phyloP scores from a whole-genome alignment of 306 rosid genomes.

The Purshia tridentata region DNA sequence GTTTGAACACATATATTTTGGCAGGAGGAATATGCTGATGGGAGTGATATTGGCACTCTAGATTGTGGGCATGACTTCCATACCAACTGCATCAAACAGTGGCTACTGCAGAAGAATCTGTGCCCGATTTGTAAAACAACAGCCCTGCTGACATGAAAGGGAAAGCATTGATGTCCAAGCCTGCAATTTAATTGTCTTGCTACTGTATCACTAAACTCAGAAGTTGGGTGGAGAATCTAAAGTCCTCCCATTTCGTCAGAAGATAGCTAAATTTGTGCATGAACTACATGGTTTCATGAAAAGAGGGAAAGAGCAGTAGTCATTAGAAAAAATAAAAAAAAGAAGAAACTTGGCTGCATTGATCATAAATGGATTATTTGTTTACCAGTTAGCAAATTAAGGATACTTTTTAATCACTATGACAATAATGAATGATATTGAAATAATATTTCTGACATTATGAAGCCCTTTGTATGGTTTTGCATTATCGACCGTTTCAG shows the following conservation, averaged over 20 bases:
- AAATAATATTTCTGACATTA: constrained; percentile 10
- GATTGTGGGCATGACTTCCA: constrained; percentile 94
- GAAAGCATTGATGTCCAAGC: constrained; percentile 24
- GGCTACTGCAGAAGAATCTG: constrained; percentile 81
- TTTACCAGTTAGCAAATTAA: neutral
- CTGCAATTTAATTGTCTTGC: constrained; percentile 28
- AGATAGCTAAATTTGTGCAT: constrained; percentile 12
- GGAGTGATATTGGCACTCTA: constrained; percentile 63
- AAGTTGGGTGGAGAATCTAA: constrained; percentile 19
- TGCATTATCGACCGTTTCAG: neutral
- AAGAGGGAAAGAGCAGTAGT: neutral
- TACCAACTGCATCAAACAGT: constrained; percentile 71
- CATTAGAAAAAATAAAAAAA: neutral
- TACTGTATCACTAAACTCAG: constrained; percentile 20
- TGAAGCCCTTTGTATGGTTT: neutral
- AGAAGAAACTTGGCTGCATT: constrained; percentile 9
- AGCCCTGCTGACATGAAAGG: constrained; percentile 54
- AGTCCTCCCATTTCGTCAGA: constrained; percentile 13
- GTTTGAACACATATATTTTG: constrained; percentile 9
- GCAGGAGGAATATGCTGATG: constrained; percentile 69
- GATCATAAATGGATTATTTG: constrained; percentile 20
- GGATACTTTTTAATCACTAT: constrained; percentile 14
- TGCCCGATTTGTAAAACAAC: constrained; percentile 90
- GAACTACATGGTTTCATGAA: constrained; percentile 26
- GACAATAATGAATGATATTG: constrained; percentile 19